A percentile compares a stretch with the other conserved stretches of the same genome.
These are phyloP conservation scores for Aspergillus spinulosporus DNA, from an alignment of 2,329 filamentous ascomycete genomes.

Conservation along the genomic window DNA sequence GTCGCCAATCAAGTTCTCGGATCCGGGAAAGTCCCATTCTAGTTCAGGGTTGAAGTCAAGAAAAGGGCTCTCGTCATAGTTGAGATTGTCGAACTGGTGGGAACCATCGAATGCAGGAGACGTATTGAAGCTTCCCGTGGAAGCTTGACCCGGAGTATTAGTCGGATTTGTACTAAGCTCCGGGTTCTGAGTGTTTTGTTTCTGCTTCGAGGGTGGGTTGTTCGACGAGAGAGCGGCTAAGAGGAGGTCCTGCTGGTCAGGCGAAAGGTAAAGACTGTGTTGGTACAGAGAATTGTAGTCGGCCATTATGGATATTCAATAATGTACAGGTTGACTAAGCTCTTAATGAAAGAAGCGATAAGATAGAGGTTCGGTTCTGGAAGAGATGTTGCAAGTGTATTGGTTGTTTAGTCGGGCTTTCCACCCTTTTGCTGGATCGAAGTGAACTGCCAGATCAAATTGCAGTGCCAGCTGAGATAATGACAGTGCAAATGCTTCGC, in stretches of 20 bases:
- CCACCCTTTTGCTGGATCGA: slow-evolving; percentile 34
- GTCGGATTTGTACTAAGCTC: slow-evolving; percentile 27
- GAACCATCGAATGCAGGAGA: slow-evolving; percentile 36
- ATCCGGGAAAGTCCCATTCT: slow-evolving; percentile 67
- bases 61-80: slow-evolving; percentile 74
- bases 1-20: slow-evolving; percentile 73
- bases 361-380: not conserved
- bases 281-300: slow-evolving; percentile 44
- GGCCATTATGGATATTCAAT: slow-evolving; percentile 30
- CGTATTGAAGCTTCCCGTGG: slow-evolving; percentile 42
- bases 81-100: slow-evolving; percentile 49
- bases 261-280: slow-evolving; percentile 68
- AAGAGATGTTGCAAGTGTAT: not conserved
- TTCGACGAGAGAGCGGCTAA: slow-evolving; percentile 76
- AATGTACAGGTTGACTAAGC: not conserved
- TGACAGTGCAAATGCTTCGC: not conserved
- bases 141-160: slow-evolving; percentile 44
- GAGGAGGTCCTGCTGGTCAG: slow-evolving; percentile 73
- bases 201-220: slow-evolving; percentile 43
- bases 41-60: slow-evolving; percentile 80
- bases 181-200: slow-evolving; percentile 22
- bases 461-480: slow-evolving; percentile 2
- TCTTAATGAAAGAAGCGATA: not conserved
- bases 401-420: slow-evolving; percentile 30
- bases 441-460: slow-evolving; percentile 7